phyloP scores from a whole-genome alignment of 192 early-diverging fungal species.

The Mortierella hygrophila region DNA sequence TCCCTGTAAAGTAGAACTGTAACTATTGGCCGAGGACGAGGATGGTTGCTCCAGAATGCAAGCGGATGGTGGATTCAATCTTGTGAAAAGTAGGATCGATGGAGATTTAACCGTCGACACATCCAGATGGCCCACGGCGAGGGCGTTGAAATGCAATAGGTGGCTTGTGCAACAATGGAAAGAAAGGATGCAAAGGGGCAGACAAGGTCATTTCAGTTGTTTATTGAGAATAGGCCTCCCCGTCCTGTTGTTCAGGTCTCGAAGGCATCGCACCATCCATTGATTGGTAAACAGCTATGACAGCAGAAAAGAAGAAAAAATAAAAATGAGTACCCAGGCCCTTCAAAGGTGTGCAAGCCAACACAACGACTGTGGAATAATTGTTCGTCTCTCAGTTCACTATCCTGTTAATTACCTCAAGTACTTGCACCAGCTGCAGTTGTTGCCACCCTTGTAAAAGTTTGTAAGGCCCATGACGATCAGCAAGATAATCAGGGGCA shows the following conservation, averaged over 20 bases:
- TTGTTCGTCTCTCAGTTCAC: too few species aligned
- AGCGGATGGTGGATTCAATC: background rate
- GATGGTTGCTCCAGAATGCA: background rate
- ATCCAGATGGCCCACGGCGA: too few species aligned
- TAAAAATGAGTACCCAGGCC: background rate
- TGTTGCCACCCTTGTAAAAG: conserved; percentile 63
- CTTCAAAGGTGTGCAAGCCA: background rate
- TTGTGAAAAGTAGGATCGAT: too few species aligned
- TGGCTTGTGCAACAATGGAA: too few species aligned
- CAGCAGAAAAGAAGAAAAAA: background rate
- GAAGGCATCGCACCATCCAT: conserved; percentile 66
- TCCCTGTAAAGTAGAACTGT: too few species aligned
- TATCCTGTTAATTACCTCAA: conserved; percentile 41
- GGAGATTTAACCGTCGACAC: too few species aligned
- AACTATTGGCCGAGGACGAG: background rate
- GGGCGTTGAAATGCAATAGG: too few species aligned
- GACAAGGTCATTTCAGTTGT: too few species aligned
- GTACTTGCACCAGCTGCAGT: conserved; percentile 75
- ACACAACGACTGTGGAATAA: background rate
- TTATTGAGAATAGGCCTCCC: background rate
- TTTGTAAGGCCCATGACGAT: conserved; percentile 58
- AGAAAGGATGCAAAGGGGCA: too few species aligned
- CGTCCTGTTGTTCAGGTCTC: conserved; percentile 3
- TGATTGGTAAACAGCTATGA: conserved; percentile 57
- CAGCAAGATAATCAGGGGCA: conserved; percentile 56